Evolutionary conservation across 371 early-diverging fungal genomes (phyloP).

Genomic region (Neoconidiobolus thromboides): DNA sequence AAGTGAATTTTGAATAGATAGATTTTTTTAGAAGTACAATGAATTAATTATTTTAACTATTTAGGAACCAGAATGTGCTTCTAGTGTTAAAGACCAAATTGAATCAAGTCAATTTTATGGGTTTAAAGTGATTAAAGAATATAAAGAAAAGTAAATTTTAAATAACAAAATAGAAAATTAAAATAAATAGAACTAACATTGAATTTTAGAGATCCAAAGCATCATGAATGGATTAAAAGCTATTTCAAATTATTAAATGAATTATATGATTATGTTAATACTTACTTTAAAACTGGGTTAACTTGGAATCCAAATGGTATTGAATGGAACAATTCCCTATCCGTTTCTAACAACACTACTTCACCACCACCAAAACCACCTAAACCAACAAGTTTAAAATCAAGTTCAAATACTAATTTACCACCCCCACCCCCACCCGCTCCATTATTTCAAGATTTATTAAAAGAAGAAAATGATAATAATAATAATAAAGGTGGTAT

Average conservation of each 20-base stretch:
- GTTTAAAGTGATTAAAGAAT: conserved; percentile 76
- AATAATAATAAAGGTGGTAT: conserved; percentile 13
- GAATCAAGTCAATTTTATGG: conserved; percentile 82
- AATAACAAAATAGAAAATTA: not conserved
- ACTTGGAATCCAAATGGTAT: conserved; percentile 68
- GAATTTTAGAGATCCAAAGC: conserved; percentile 40
- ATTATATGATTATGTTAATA: conserved; percentile 68
- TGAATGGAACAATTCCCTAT: conserved; percentile 1
- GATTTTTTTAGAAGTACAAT: not conserved
- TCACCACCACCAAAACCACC: conserved; percentile 33
- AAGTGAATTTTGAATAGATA: conserved; percentile 12
- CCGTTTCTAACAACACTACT: conserved; percentile 24
- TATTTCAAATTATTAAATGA: conserved; percentile 47
- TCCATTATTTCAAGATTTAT: conserved; percentile 21
- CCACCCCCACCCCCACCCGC: conserved; percentile 44
- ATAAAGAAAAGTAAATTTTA: conserved; percentile 58
- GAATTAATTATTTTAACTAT: not conserved
- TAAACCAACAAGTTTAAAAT: not conserved
- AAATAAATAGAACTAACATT: not conserved
- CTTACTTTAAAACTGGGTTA: conserved; percentile 74
- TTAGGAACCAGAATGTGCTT: conserved; percentile 72
- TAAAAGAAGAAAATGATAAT: not conserved
- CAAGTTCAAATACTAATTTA: not conserved
- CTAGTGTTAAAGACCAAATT: conserved; percentile 73
- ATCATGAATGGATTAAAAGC: conserved; percentile 66